Percentiles rank a stretch among this genome's conserved stretches.
Evolutionary conservation across 495 filamentous ascomycete species (phyloP).

Genomic region (Tuber brumale): DNA sequence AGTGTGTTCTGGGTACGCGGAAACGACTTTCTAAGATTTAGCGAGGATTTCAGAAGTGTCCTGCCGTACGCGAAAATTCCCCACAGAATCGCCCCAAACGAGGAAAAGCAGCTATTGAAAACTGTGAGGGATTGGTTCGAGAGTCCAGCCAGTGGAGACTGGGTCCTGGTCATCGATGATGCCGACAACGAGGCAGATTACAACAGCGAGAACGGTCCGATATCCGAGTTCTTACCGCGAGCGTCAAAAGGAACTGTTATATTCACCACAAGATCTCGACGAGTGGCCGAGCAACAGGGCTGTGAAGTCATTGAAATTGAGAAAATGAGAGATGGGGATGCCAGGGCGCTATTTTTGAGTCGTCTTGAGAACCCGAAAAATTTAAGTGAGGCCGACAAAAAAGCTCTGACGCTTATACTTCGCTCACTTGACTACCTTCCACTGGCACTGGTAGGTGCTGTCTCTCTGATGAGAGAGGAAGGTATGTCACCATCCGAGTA

Average conservation of each 20-base stretch:
- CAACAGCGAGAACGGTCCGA: neutral
- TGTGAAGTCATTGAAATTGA: neutral
- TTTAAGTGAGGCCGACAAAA: neutral
- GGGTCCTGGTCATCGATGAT: conserved; percentile 44
- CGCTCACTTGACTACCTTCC: conserved; percentile 37
- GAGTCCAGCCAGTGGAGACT: conserved; percentile 22
- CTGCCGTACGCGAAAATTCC: neutral
- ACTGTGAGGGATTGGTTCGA: conserved; percentile 20
- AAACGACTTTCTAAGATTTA: neutral
- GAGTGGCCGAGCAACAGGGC: neutral
- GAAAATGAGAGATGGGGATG: neutral
- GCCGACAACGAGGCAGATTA: conserved; percentile 37
- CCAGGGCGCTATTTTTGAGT: neutral
- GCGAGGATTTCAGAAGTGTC: neutral
- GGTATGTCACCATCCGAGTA: conserved; percentile 13
- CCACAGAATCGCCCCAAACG: neutral
- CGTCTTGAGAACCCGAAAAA: neutral
- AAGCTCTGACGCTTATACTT: conserved; percentile 21
- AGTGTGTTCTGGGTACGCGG: neutral
- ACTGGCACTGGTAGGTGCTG: conserved; percentile 40
- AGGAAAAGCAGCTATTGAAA: neutral
- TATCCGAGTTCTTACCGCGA: conserved; percentile 17
- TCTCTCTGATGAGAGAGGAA: conserved; percentile 38
- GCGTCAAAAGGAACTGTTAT: conserved; percentile 20
- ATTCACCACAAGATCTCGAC: conserved; percentile 15